Evolutionary conservation across 345 rosid genomes (phyloP), one percentile per base, ranked within the genome.

Genomic region (Salix brachista): DNA sequence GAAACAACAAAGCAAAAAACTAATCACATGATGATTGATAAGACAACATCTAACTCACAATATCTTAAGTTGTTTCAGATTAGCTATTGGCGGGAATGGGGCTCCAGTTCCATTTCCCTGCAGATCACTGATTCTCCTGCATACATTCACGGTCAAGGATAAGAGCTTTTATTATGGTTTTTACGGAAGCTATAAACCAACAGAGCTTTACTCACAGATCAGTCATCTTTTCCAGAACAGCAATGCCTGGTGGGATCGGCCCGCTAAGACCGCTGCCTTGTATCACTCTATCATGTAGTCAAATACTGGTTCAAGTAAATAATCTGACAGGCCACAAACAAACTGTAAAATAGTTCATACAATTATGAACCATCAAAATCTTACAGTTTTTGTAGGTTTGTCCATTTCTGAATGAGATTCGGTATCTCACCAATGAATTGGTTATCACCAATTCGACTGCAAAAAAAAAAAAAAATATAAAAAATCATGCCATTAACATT

Each of bases 361-460:
- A 34, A 34, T 3, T 44, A 44, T 11, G 17, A 46, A 3, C 1
- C 50, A 46, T 14, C 4, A 44, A 34, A 65, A 58, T 41, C 91
- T 86, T 82, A 91, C 96, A 91, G 23, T 80, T 39, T 87, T 0
- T 0, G 8, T 7, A 91, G 84, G 13, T 42, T 30, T 67, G 81
- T 85, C 94, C 88, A 90, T 28, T 90, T 91, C 70, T 82, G 78
- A 41, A 91, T 85, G 78, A 87, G 85, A 76, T 80, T 28, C 0
- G 96, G 96, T 65, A 91, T 88, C 16, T 62, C 17, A 13, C 92
- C 92, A 0, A 71, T 85, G 76, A 91, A 90, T 3, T 72, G 70
- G 74, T 87, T 90, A 69, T 90, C 93, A 41, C 87, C 64, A 11
- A 90, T 75, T 72, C 88, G 83, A 26, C 93, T 88, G 72, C 37